Percentiles rank a stretch among this genome's conserved stretches.
Evolutionary conservation across 208 protist species (phyloP).

Genomic region (Phytomonas serpens): DNA sequence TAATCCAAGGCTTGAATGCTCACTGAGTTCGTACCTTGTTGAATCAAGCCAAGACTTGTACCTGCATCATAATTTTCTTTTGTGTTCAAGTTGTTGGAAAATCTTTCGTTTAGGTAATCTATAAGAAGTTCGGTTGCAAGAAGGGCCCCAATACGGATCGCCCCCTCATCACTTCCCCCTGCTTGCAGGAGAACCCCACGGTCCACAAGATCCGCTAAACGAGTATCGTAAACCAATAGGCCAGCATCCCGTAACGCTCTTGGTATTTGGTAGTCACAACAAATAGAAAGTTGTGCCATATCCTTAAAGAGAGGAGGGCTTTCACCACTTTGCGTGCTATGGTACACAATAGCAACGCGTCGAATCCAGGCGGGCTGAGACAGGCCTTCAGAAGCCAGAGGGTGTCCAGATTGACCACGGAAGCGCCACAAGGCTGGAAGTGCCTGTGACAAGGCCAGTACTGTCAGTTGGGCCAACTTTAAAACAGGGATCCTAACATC

Average conservation of each 20-base stretch:
- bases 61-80: neutral
- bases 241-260: slow-evolving; percentile 59
- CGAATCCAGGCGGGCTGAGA: neutral
- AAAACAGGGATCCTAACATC: slow-evolving; percentile 41
- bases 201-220: slow-evolving; percentile 39
- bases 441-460: slow-evolving; percentile 43
- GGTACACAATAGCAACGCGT: neutral
- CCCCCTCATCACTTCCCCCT: slow-evolving; percentile 41
- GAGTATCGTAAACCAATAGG: slow-evolving; percentile 42
- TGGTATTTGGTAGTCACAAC: slow-evolving; percentile 86
- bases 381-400: neutral
- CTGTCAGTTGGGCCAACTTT: slow-evolving; percentile 75
- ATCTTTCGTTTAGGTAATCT: slow-evolving; percentile 21
- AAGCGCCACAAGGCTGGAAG: slow-evolving; percentile 36
- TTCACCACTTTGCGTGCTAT: neutral
- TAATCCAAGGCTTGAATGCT: slow-evolving; percentile 44
- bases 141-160: slow-evolving; percentile 59
- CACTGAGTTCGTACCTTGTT: slow-evolving; percentile 3
- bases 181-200: slow-evolving; percentile 31
- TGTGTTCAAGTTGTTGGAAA: neutral
- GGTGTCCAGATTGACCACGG: neutral
- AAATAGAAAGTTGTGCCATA: slow-evolving; percentile 42
- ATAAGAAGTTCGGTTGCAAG: slow-evolving; percentile 38
- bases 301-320: slow-evolving; percentile 38
- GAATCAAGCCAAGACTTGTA: neutral